Evolutionary conservation across 1,139 yeast species (phyloP).

Genomic region (Suhomyces yuchorum): DNA sequence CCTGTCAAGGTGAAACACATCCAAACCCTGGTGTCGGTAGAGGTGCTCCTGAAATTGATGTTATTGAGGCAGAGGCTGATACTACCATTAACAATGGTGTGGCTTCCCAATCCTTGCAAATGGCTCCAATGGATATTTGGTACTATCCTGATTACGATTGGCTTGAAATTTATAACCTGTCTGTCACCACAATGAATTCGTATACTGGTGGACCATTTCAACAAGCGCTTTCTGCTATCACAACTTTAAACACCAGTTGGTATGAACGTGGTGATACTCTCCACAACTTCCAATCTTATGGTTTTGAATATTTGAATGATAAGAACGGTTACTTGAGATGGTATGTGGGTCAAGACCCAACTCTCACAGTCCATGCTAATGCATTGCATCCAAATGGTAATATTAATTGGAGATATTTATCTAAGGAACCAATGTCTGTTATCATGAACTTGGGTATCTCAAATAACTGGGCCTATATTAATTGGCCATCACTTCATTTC

Average conservation of each 20-base stretch:
- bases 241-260: conserved; percentile 75
- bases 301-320: conserved; percentile 76
- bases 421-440: conserved; percentile 86
- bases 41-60: conserved; percentile 91
- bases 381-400: conserved; percentile 84
- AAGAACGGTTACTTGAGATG: conserved; percentile 75
- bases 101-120: conserved; percentile 79
- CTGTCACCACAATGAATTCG: conserved; percentile 69
- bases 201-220: conserved; percentile 86
- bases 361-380: conserved; percentile 60
- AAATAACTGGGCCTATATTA: conserved; percentile 79
- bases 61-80: conserved; percentile 71
- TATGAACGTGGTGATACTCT: conserved; percentile 50
- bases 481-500: conserved; percentile 70
- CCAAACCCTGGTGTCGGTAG: conserved; percentile 80
- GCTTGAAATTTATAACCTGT: conserved; percentile 59
- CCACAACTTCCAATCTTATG: conserved; percentile 65
- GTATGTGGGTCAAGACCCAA: conserved; percentile 74
- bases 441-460: conserved; percentile 80
- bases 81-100: conserved; percentile 54
- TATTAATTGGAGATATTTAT: conserved; percentile 68
- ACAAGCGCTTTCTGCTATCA: conserved; percentile 77
- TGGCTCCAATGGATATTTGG: conserved; percentile 89
- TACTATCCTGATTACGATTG: conserved; percentile 78
- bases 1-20: conserved; percentile 69